Evolutionary conservation across 352 stramenopile genomes (phyloP).

Genomic region (Phytophthora kernoviae): DNA sequence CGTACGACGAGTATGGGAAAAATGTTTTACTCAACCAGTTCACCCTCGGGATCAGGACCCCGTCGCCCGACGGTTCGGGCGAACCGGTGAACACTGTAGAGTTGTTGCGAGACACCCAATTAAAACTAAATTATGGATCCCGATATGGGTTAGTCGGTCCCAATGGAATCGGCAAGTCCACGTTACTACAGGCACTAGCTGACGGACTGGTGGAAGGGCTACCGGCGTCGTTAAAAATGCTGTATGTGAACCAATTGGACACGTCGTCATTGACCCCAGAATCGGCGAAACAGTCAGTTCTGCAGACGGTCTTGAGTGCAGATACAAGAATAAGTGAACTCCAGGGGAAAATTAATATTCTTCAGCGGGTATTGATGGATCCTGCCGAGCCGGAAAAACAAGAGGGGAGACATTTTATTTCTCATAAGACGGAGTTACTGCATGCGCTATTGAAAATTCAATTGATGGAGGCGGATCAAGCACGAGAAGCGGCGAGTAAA

Average conservation of each 20-base stretch:
- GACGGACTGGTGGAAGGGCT: conserved; percentile 81
- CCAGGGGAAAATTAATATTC: conserved; percentile 39
- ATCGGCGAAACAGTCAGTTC: conserved; percentile 33
- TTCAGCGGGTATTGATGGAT: conserved; percentile 38
- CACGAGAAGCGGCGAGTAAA: conserved; percentile 39
- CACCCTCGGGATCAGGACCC: conserved; percentile 42
- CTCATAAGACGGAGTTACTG: conserved; percentile 39
- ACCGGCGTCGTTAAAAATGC: conserved; percentile 46
- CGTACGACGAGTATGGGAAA: conserved; percentile 64
- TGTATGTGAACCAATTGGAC: conserved; percentile 73
- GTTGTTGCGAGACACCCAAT: conserved; percentile 65
- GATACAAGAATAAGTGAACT: conserved; percentile 47
- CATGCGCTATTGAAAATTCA: conserved; percentile 43
- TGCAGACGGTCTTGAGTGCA: conserved; percentile 52
- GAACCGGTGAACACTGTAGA: conserved; percentile 39
- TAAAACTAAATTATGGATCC: conserved; percentile 76
- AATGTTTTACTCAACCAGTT: conserved; percentile 67
- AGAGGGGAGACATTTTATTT: conserved; percentile 24
- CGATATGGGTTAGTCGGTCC: conserved; percentile 90
- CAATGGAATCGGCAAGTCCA: conserved; percentile 90
- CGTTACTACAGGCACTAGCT: conserved; percentile 91
- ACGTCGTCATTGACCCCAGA: conserved; percentile 39
- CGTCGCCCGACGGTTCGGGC: conserved; percentile 6
- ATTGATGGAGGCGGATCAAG: conserved; percentile 43
- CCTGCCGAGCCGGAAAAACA: background rate